Evolutionary conservation across 1,139 yeast genomes (phyloP).

Genomic region (Geotrichum reessii): DNA sequence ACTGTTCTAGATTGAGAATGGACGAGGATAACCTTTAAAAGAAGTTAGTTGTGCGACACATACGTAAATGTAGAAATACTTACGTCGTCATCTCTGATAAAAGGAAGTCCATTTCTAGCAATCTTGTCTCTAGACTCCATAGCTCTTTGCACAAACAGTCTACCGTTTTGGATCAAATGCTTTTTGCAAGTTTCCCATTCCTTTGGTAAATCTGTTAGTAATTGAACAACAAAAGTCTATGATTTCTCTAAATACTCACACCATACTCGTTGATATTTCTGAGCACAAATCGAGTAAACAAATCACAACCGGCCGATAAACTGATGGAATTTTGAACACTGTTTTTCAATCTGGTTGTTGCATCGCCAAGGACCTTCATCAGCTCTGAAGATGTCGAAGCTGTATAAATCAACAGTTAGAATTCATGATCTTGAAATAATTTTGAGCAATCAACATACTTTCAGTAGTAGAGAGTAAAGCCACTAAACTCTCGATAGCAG

Average conservation of each 20-base stretch:
- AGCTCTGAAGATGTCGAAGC: constrained; percentile 89
- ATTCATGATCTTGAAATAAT: neutral
- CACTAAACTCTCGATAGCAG: constrained; percentile 92
- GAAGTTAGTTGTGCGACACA: neutral
- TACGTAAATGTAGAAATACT: constrained; percentile 22
- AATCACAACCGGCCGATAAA: constrained; percentile 93
- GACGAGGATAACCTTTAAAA: constrained; percentile 54
- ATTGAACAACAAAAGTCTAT: neutral
- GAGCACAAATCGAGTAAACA: constrained; percentile 87
- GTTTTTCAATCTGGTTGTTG: constrained; percentile 64
- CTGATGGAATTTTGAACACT: constrained; percentile 89
- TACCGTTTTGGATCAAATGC: constrained; percentile 89
- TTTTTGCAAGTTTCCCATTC: constrained; percentile 95
- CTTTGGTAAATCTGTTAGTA: constrained; percentile 15
- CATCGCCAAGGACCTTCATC: constrained; percentile 70
- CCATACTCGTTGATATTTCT: constrained; percentile 82
- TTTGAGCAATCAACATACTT: constrained; percentile 36
- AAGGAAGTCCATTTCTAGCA: constrained; percentile 82
- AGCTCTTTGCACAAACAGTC: constrained; percentile 84
- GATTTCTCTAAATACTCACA: constrained; percentile 6
- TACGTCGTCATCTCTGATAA: constrained; percentile 86
- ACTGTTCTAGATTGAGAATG: constrained; percentile 95
- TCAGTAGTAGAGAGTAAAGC: constrained; percentile 74
- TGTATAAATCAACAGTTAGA: constrained; percentile 12
- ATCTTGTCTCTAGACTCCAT: constrained; percentile 82